Evolutionary conservation across 2,329 filamentous ascomycete genomes (phyloP).

Genomic region (Curvularia verruculosa): DNA sequence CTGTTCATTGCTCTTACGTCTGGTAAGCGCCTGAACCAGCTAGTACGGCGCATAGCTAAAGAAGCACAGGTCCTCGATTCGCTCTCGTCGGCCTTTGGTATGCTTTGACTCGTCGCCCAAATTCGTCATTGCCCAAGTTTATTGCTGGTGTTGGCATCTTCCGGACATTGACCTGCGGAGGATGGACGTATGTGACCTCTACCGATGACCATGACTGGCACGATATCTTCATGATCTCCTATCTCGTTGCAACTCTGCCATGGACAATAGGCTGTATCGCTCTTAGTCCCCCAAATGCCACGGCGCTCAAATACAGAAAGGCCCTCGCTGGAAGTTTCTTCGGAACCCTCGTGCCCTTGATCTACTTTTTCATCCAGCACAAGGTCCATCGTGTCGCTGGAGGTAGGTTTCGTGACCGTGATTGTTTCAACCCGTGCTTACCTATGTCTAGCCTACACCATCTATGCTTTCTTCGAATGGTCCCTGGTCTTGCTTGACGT

Average conservation of each 20-base stretch:
- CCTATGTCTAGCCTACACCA: slow-evolving; percentile 78
- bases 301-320: slow-evolving; percentile 87
- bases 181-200: slow-evolving; percentile 98
- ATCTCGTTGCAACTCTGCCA: slow-evolving; percentile 89
- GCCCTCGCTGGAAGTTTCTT: slow-evolving; percentile 85
- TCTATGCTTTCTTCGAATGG: slow-evolving; percentile 98
- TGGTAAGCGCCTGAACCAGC: slow-evolving; percentile 55
- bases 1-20: slow-evolving; percentile 97
- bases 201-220: slow-evolving; percentile 99
- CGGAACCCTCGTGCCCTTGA: slow-evolving; percentile 82
- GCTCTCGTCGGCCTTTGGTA: slow-evolving; percentile 92
- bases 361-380: slow-evolving; percentile 99
- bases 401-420: slow-evolving; percentile 65
- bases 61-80: slow-evolving; percentile 79
- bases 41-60: slow-evolving; percentile 15
- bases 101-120: slow-evolving; percentile 78
- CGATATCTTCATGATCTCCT: slow-evolving; percentile 99
- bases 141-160: slow-evolving; percentile 81
- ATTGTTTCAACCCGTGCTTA: slow-evolving; percentile 28
- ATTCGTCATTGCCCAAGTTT: slow-evolving; percentile 78
- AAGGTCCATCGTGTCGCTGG: slow-evolving; percentile 93
- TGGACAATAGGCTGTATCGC: slow-evolving; percentile 93
- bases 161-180: slow-evolving; percentile 90
- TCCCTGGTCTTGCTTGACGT: slow-evolving; percentile 92
- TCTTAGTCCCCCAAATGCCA: slow-evolving; percentile 82